These are phyloP conservation scores for Lunularia cruciata DNA, from an alignment of 225 moss, liverwort and hornwort genomes.

Conservation along the genomic window DNA sequence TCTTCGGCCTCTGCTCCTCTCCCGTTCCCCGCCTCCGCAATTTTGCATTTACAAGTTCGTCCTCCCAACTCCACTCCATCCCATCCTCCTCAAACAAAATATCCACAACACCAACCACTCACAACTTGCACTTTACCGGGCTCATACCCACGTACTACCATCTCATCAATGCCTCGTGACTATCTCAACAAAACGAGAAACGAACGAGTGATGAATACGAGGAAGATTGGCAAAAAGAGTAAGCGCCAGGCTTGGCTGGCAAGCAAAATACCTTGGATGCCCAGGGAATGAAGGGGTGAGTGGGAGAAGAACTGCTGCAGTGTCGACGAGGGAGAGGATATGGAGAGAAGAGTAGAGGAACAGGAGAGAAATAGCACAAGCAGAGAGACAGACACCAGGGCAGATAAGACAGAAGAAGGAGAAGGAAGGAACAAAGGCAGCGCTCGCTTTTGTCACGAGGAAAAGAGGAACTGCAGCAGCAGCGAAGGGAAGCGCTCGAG, in stretches of 20 bases:
- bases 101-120: too few relatives aligned
- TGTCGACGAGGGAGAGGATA: background rate
- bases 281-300: background rate
- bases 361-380: background rate
- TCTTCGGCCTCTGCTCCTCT: background rate
- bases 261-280: background rate
- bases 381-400: background rate
- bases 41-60: too few relatives aligned
- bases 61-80: too few relatives aligned
- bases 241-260: too few relatives aligned
- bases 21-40: background rate
- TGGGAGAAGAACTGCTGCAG: background rate
- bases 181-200: too few relatives aligned
- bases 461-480: background rate
- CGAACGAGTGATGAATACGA: too few relatives aligned
- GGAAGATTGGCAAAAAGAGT: too few relatives aligned
- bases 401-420: background rate
- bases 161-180: too few relatives aligned
- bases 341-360: background rate
- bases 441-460: constrained; percentile 13
- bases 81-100: background rate
- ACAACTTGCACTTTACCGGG: too few relatives aligned
- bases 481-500: background rate
- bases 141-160: too few relatives aligned
- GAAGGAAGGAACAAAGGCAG: background rate